Evolutionary conservation across 768 basidiomycete genomes (phyloP), one percentile per base, ranked within the genome.

Genomic region (Lactifluus subvellereus): DNA sequence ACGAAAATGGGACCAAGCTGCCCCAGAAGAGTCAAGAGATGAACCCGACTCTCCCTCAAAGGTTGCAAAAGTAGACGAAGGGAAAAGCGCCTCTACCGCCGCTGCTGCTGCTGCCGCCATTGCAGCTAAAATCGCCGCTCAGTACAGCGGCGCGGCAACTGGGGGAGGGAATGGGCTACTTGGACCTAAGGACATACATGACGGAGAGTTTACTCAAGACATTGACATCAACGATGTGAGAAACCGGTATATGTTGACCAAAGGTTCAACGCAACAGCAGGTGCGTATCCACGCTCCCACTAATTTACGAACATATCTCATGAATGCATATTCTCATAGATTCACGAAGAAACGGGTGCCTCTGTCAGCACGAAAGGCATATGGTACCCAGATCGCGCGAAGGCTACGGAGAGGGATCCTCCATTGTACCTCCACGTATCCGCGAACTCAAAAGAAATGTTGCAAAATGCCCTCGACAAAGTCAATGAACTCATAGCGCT

Each of bases 141-240:
- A 92, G 70, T 89, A 92, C 64, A 80, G 78, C 59, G 81, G 81
- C 47, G 77, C 52, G 27, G 14, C n/a, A 9, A 73, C 72, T 68
- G 79, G 65, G 45, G 68, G 72, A 63, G 78, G 70, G 4, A 69
- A 69, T 57, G 79, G 69, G 72, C 74, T 71, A 71, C 79, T 75
- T 63, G 80, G 79, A 18, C 69, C 75, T 54, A 83, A 83, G 67
- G 90, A 91, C 71, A 78, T 79, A 2, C 84, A 89, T 54, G 89
- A 91, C 68, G 90, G 80, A 48, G 91, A 90, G 51, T 98, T 87
- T 69, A 87, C 85, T 13, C 83, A 91, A 67, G 92, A 97, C 71
- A 95, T 98, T 60, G 96, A 98, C 73, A 97, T 98, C 74, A 98
- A 98, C 73, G 95, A 98, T 74, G 79, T 94, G 54, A 79, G 95